A percentile compares a stretch with the other conserved stretches of the same genome.
Conservation (phyloP, 495 filamentous ascomycete species). For the Tuber borchii region DNA sequence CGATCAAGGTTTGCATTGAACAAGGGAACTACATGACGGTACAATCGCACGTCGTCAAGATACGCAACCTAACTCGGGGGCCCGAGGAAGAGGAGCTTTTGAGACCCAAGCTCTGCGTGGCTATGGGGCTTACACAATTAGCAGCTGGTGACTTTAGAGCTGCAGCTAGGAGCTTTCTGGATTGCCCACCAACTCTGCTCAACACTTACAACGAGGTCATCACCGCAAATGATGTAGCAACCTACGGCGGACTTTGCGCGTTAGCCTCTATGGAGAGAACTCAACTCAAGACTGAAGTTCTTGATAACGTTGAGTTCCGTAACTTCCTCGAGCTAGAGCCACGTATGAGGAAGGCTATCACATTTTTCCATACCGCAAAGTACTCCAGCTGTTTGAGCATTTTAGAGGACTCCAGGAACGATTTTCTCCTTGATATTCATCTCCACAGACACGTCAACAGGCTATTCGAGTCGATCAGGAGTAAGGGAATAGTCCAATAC, state of each 20-base stretch:
- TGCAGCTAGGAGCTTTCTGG: conserved; percentile 67
- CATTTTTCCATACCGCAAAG: conserved; percentile 77
- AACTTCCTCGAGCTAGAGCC: conserved; percentile 87
- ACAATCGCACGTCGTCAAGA: conserved; percentile 60
- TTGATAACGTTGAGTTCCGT: conserved; percentile 74
- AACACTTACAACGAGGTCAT: conserved; percentile 64
- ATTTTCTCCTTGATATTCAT: conserved; percentile 86
- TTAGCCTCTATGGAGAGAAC: conserved; percentile 79
- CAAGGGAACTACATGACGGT: conserved; percentile 63
- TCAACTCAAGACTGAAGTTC: conserved; percentile 65
- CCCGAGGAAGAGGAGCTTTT: conserved; percentile 56
- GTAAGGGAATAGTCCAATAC: conserved; percentile 89
- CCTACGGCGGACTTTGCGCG: conserved; percentile 85
- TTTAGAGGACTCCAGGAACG: conserved; percentile 69
- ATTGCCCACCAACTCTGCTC: conserved; percentile 50
- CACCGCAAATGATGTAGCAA: conserved; percentile 78
- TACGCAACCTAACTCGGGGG: conserved; percentile 49
- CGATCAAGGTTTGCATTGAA: conserved; percentile 61
- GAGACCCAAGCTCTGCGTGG: conserved; percentile 60
- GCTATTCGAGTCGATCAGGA: conserved; percentile 67
- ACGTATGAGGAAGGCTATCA: conserved; percentile 83
- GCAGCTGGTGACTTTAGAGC: conserved; percentile 59
- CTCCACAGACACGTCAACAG: conserved; percentile 66
- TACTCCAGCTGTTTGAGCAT: conserved; percentile 77
- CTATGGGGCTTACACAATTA: conserved; percentile 64